Percentiles rank a stretch among this genome's conserved stretches.
phyloP scores from a whole-genome alignment of 2,329 filamentous ascomycete species.

The Tolypocladium cylindrosporum region DNA sequence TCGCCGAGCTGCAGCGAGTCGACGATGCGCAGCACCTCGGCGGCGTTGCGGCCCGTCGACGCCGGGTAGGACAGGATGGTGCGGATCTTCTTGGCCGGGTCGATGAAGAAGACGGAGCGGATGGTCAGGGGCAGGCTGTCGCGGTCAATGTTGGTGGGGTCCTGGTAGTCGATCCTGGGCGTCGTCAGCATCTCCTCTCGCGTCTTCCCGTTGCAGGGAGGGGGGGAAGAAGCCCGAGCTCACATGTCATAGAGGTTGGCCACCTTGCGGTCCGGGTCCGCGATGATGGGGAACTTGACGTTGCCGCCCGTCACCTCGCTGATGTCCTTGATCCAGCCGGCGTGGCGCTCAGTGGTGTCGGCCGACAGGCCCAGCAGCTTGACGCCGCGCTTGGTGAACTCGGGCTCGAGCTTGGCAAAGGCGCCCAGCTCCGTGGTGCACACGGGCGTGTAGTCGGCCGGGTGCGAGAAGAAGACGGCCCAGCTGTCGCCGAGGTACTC shows the following conservation, averaged over 20 bases:
- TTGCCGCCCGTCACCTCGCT: conserved; percentile 64
- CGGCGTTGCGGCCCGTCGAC: conserved; percentile 75
- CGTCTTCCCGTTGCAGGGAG: too few relatives aligned
- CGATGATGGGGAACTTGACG: conserved; percentile 71
- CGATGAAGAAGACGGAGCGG: conserved; percentile 89
- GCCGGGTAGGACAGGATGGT: conserved; percentile 89
- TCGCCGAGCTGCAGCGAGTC: conserved; percentile 76
- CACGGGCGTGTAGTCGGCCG: conserved; percentile 86
- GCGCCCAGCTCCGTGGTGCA: conserved; percentile 94
- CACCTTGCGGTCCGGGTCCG: conserved; percentile 68
- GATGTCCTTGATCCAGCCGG: conserved; percentile 85
- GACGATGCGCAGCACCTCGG: conserved; percentile 68
- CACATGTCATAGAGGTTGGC: conserved; percentile 71
- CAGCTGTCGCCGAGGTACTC: conserved; percentile 70
- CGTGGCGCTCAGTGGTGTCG: conserved; percentile 77
- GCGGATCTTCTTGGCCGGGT: conserved; percentile 87
- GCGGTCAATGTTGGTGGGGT: conserved; percentile 68
- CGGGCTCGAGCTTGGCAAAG: conserved; percentile 78
- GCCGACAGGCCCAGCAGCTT: conserved; percentile 88
- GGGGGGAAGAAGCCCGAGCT: conserved; percentile 4
- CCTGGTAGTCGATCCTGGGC: conserved; percentile 63
- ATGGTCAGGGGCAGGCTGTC: conserved; percentile 90
- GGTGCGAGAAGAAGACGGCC: conserved; percentile 78
- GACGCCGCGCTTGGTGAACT: conserved; percentile 77
- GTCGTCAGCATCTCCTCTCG: background rate